These are phyloP conservation scores for Gonapodya sp. DNA, from an alignment of 192 early-diverging fungal genomes.

Conservation along the genomic window DNA sequence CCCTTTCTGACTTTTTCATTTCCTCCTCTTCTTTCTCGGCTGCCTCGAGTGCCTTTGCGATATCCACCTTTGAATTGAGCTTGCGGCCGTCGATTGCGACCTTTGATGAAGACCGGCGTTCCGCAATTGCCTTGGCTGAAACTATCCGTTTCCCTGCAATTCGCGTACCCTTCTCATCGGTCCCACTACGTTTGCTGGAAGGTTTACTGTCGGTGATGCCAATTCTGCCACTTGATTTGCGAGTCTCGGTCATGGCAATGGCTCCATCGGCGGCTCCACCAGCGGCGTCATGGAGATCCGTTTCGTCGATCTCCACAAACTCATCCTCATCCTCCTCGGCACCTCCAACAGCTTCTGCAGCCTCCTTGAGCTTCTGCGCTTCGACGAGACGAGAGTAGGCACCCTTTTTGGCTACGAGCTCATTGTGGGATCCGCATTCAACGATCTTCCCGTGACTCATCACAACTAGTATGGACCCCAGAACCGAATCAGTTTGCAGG, in stretches of 20 bases:
- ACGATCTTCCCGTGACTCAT: slow-evolving; percentile 29
- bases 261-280: neutral
- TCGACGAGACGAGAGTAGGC: slow-evolving; percentile 26
- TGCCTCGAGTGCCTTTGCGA: slow-evolving; percentile 15
- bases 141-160: neutral
- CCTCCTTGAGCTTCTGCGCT: slow-evolving; percentile 18
- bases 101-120: neutral
- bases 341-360: slow-evolving; percentile 3
- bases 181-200: neutral
- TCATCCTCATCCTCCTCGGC: slow-evolving; percentile 18
- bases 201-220: neutral
- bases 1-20: neutral
- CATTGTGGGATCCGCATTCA: slow-evolving; percentile 27
- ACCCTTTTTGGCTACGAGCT: slow-evolving; percentile 16
- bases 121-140: neutral
- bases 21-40: slow-evolving; percentile 9
- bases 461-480: slow-evolving; percentile 18
- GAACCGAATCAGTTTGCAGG: neutral
- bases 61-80: neutral
- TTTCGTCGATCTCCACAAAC: neutral
- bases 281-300: slow-evolving; percentile 6
- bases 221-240: neutral
- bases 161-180: neutral
- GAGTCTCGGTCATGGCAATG: neutral
- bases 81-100: neutral